Evolutionary conservation across 495 filamentous ascomycete genomes (phyloP), one percentile per base, ranked within the genome.

Genomic region (Lasiosphaeria hispida): DNA sequence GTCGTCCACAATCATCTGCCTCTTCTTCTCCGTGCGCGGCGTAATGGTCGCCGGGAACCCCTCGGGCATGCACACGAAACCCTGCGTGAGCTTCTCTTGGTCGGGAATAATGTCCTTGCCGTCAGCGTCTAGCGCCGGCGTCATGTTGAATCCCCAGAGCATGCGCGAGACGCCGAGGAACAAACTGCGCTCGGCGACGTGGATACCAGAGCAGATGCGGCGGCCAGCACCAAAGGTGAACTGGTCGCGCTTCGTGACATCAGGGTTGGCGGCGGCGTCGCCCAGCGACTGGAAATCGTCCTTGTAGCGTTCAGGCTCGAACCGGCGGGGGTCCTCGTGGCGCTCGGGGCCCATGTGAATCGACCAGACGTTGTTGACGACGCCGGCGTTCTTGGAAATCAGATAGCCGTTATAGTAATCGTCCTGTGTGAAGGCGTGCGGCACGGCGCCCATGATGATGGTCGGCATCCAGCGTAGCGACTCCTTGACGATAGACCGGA

Each of bases 381-480:
- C 61, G 3, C 68, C 67, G 4, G 81, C 68, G 18, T 73, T 70
- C 57, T 77, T 78, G 8, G 83, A 81, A 44, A 85, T 81, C 6
- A 72, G 66, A 60, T 75, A 81, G 10, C 79, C 82, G 1, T 75
- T 58, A 41, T 75, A 80, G 10, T 59, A 68, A 58, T 86, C 80
- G 56, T 86, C 84, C 13, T 79, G 66, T 10, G 55, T 75, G 0
- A 75, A 70, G 5, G 70, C 63, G 64, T 90, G 86, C 0, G 84
- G 80, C 13, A 87, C 65, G 7, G 63, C 69, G 42, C 83, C 83
- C 57, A 81, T 66, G 17, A 80, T 75, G 11, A 80, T 77, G 53
- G 81, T 76, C 15, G 84, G 84, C 55, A 81, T 73, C 83, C 83
- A 86, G 53, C 84, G 75, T 18, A 87, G 72, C 4, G 74, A 74